A percentile compares a stretch with the other conserved stretches of the same genome.
These are phyloP conservation scores for Coniochaeta ligniaria DNA, from an alignment of 2,329 filamentous ascomycete species.

Conservation along the genomic window DNA sequence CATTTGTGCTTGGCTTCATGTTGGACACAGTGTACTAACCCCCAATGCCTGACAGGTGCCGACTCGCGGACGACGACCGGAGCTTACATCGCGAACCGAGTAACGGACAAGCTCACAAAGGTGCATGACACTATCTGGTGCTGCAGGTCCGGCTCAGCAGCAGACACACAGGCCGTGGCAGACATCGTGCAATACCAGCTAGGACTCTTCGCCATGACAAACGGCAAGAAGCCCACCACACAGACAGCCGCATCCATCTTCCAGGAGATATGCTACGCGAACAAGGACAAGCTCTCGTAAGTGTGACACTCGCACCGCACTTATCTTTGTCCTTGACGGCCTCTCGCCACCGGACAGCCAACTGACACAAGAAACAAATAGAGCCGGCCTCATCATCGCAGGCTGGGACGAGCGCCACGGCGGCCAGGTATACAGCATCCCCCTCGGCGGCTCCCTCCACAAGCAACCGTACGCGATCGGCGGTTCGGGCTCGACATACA, in stretches of 20 bases:
- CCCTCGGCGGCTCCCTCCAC: slow-evolving; percentile 91
- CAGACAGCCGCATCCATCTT: slow-evolving; percentile 94
- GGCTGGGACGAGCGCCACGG: slow-evolving; percentile 94
- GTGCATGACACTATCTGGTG: slow-evolving; percentile 99
- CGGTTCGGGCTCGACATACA: slow-evolving; percentile 96
- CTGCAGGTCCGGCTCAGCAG: slow-evolving; percentile 94
- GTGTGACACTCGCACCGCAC: slow-evolving; percentile 19
- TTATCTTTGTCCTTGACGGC: neutral
- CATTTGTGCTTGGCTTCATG: neutral
- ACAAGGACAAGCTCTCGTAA: slow-evolving; percentile 89
- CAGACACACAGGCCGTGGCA: slow-evolving; percentile 94
- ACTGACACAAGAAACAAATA: slow-evolving; percentile 25
- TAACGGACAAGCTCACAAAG: slow-evolving; percentile 98
- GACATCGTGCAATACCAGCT: slow-evolving; percentile 98
- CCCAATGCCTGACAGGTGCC: slow-evolving; percentile 50
- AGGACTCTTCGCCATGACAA: slow-evolving; percentile 83
- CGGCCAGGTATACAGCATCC: slow-evolving; percentile 96
- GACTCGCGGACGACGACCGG: slow-evolving; percentile 97
- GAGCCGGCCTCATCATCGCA: slow-evolving; percentile 96
- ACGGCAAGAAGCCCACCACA: slow-evolving; percentile 85
- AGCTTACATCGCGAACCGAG: slow-evolving; percentile 96
- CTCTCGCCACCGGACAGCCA: neutral
- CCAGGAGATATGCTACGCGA: slow-evolving; percentile 95
- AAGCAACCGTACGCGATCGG: slow-evolving; percentile 95
- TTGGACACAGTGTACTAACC: too few species aligned